Conservation (phyloP, 441 rosid genomes). For the Erodium moschatum region DNA sequence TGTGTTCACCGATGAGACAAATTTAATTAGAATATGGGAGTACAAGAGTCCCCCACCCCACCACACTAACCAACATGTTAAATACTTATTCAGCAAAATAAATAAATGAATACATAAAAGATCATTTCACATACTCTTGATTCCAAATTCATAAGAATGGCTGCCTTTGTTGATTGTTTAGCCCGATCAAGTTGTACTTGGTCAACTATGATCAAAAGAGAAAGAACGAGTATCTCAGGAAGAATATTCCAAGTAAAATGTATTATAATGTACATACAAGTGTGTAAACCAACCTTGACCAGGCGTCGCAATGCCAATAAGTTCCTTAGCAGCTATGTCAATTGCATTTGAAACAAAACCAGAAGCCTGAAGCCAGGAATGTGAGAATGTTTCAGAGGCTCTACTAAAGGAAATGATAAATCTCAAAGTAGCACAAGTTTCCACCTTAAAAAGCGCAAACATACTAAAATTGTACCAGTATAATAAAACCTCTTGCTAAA, state of each 20-base stretch:
- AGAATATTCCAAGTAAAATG: background rate
- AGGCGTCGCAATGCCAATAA: background rate
- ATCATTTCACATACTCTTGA: slow-evolving; percentile 20
- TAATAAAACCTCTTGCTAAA: background rate
- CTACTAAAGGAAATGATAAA: background rate
- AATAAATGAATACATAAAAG: background rate
- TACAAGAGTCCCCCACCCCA: background rate
- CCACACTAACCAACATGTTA: background rate
- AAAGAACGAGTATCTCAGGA: background rate
- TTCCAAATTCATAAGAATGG: slow-evolving; percentile 26
- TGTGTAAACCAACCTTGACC: background rate
- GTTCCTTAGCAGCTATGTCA: background rate
- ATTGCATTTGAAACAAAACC: slow-evolving; percentile 1
- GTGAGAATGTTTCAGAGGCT: background rate
- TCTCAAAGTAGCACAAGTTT: background rate
- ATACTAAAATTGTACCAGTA: background rate
- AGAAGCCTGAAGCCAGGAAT: slow-evolving; percentile 9
- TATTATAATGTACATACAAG: background rate
- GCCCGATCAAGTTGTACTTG: slow-evolving; percentile 22
- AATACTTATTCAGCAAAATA: background rate
- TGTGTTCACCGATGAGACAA: no score
- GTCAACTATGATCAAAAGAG: slow-evolving; percentile 14
- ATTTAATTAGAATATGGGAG: background rate
- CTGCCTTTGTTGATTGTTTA: slow-evolving; percentile 24
- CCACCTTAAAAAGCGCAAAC: background rate